A percentile compares a stretch with the other conserved stretches of the same genome.
phyloP scores from a whole-genome alignment of 164 flowering plant species.

The Liquidambar formosana region DNA sequence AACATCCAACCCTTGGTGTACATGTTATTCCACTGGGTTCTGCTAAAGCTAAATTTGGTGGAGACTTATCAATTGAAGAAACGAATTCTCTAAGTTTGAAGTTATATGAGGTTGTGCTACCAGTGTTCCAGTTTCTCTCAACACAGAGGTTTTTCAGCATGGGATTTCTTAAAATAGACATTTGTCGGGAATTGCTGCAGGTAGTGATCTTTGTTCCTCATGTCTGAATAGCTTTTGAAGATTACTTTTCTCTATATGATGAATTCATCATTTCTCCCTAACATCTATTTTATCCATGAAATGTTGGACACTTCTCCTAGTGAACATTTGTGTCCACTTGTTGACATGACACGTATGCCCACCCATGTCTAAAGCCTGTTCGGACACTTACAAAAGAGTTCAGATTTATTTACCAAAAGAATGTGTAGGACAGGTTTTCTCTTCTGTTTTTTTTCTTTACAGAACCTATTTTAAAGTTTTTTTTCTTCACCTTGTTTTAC shows the following conservation, averaged over 20 bases:
- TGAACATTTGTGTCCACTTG: too few species aligned
- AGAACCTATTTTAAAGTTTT: too few species aligned
- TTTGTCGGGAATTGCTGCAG: conserved; percentile 78
- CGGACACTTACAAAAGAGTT: too few species aligned
- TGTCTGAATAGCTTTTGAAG: neutral
- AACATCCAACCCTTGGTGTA: conserved; percentile 25
- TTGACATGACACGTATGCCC: too few species aligned
- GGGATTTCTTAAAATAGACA: conserved; percentile 54
- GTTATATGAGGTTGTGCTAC: conserved; percentile 54
- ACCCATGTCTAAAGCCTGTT: too few species aligned
- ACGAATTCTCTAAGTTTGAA: conserved; percentile 30
- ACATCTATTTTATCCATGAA: too few species aligned
- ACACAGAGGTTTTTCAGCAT: conserved; percentile 49
- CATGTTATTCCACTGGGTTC: conserved; percentile 29
- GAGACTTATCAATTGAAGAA: conserved; percentile 41
- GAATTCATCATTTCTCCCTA: too few species aligned
- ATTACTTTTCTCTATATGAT: neutral
- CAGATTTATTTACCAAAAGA: too few species aligned
- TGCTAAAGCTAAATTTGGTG: conserved; percentile 31
- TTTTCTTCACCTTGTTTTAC: too few species aligned
- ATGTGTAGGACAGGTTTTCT: too few species aligned
- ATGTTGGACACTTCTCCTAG: too few species aligned
- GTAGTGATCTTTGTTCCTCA: conserved; percentile 29
- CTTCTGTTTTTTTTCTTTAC: too few species aligned
- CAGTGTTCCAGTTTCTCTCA: conserved; percentile 70